Evolutionary conservation across 768 basidiomycete species (phyloP), one percentile per base, ranked within the genome.

Genomic region (Antrodiella citrinella): DNA sequence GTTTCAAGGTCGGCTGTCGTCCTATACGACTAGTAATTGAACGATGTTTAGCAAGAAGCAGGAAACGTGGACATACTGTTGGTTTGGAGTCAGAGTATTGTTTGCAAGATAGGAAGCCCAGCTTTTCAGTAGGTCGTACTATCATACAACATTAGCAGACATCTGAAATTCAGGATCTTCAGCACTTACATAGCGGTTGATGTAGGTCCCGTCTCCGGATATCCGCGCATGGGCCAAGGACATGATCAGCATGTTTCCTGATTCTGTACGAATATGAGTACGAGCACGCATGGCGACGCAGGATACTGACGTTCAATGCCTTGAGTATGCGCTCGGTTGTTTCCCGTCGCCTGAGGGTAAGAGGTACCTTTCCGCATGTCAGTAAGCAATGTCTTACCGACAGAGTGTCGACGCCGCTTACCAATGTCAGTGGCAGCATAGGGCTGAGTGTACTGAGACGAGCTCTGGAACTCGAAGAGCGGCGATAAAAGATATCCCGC

Each of bases 231-330:
- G 62, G 1, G 67, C 60, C 30, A 58, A 51, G 18, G 56, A 49
- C 65, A 67, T 67, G 54, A 66, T 66, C 2, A 67, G 53, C 69
- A 69, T 69, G 48, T 67, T 65, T 1, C 63, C 67, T 7, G 63
- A 58, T 50, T 68, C 68, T 68, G 21, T 10, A 2, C 15, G n/a
- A n/a, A n/a, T n/a, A n/a, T n/a, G n/a, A n/a, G n/a, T n/a, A n/a
- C n/a, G n/a, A n/a, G n/a, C n/a, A n/a, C n/a, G n/a, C n/a, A n/a
- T n/a, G n/a, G n/a, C n/a, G n/a, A n/a, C n/a, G n/a, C n/a, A 15
- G 30, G 30, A 18, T 5, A 41, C 45, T 47, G 18, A 51, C 50
- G 50, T 47, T 51, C 54, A 4, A 56, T 49, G 10, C 48, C 51
- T 26, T 46, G 26, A 7, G 4, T 15, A 40, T 52, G 51, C 10